Evolutionary conservation across 768 basidiomycete genomes (phyloP).

Genomic region (Megacollybia marginata): DNA sequence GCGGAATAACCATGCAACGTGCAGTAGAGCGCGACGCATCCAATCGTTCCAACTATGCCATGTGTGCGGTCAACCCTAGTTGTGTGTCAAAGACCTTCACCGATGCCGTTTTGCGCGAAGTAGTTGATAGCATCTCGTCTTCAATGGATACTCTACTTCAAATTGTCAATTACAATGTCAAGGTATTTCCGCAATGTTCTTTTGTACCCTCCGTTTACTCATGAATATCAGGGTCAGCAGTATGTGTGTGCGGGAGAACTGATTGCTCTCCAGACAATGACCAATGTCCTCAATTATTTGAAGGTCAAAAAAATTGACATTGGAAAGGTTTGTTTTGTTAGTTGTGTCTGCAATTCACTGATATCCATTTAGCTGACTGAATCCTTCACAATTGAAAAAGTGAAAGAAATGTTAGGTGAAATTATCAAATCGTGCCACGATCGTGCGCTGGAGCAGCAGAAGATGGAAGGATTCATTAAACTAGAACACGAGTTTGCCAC

Average conservation of each 20-base stretch:
- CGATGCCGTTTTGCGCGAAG: conserved; percentile 92
- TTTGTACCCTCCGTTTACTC: conserved; percentile 1
- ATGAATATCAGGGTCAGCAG: conserved; percentile 79
- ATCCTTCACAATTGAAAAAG: conserved; percentile 82
- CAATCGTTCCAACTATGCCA: conserved; percentile 94
- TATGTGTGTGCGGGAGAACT: conserved; percentile 99
- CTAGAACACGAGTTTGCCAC: conserved; percentile 97
- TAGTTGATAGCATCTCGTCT: conserved; percentile 84
- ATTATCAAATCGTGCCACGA: conserved; percentile 81
- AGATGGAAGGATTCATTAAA: conserved; percentile 80
- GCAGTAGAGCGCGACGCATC: conserved; percentile 93
- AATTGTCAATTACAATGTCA: conserved; percentile 95
- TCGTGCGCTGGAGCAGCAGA: conserved; percentile 71
- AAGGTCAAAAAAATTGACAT: conserved; percentile 97
- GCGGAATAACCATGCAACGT: conserved; percentile 99
- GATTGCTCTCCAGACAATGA: conserved; percentile 85
- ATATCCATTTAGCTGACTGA: conserved; percentile 61
- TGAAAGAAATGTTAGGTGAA: conserved; percentile 91
- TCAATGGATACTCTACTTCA: conserved; percentile 80
- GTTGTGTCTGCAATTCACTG: conserved; percentile 1
- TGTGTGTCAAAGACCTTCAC: conserved; percentile 92
- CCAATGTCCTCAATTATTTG: conserved; percentile 93
- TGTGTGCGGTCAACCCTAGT: conserved; percentile 99
- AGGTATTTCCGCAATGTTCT: conserved; percentile 35
- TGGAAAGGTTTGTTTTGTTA: conserved; percentile 47